Evolutionary conservation across 768 basidiomycete genomes (phyloP).

Genomic region (Multifurca ochricompacta): DNA sequence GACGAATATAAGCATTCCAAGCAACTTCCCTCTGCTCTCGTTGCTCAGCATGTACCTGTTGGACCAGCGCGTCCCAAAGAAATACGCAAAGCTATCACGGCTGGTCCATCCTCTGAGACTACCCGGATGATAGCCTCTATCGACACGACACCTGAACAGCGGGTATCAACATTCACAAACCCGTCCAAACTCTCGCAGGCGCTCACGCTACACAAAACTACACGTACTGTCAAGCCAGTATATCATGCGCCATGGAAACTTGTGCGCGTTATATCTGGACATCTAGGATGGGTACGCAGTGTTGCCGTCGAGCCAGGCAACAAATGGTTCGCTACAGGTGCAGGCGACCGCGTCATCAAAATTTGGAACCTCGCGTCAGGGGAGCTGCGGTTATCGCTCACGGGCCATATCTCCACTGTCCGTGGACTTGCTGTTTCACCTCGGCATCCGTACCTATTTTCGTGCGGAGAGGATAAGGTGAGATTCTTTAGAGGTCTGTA

Average conservation of each 20-base stretch:
- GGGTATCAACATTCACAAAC: constrained; percentile 64
- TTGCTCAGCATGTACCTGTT: constrained; percentile 73
- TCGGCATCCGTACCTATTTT: constrained; percentile 95
- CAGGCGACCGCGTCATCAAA: constrained; percentile 96
- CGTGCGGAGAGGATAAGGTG: constrained; percentile 97
- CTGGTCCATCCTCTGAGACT: constrained; percentile 51
- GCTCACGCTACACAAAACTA: constrained; percentile 87
- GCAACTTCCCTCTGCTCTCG: constrained; percentile 71
- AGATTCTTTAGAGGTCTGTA: constrained; percentile 20
- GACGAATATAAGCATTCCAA: constrained; percentile 87
- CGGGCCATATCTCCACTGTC: constrained; percentile 96
- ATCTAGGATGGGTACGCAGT: constrained; percentile 95
- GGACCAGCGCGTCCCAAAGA: constrained; percentile 70
- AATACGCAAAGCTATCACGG: constrained; percentile 60
- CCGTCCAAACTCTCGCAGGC: constrained; percentile 73
- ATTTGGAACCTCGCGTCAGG: constrained; percentile 98
- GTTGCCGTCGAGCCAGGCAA: constrained; percentile 97
- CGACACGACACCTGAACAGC: constrained; percentile 60
- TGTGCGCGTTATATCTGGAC: constrained; percentile 92
- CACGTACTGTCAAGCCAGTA: constrained; percentile 87
- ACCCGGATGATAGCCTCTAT: constrained; percentile 60
- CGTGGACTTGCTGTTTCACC: constrained; percentile 88
- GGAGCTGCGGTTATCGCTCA: constrained; percentile 93
- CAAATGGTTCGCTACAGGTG: constrained; percentile 97
- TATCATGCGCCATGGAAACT: constrained; percentile 98